Evolutionary conservation across 257 asterid genomes (phyloP), one percentile per base, ranked within the genome.

Genomic region (Solanum neorickii): DNA sequence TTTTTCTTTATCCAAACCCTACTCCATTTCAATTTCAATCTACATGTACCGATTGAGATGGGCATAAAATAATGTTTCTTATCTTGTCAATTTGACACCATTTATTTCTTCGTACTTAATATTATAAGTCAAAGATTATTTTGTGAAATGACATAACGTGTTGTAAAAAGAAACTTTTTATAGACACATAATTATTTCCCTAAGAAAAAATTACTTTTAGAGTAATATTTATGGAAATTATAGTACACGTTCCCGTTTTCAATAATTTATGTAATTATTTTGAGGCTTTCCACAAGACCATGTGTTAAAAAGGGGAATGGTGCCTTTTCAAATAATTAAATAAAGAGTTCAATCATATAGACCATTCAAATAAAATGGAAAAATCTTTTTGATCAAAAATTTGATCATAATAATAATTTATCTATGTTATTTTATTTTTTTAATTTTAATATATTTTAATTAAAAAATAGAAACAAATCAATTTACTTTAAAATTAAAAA

Each of bases 231-330:
- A 20, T 73, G 29, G 12, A 29, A 80, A 47, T 18, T 47, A 18
- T 29, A 16, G 23, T 52, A 52, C 62, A 52, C 15, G 5, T 29
- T 47, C 27, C 44, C 9, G 2, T 80, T 80, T 27, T 3, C 20
- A 49, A 29, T 29, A 47, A 46, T 44, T 78, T 46, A 25, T 25
- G 23, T 27, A 78, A 82, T 82, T 10, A 29, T 47, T 78, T 47
- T 82, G 69, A 15, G 90, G 86, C 27, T 83, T 72, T 73, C 84
- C 91, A 90, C 89, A 33, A 62, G 86, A 84, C 72, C 85, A 82
- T 49, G 52, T 74, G 85, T 52, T 52, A 52, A 52, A 52, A 52
- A 18, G n/a, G 62, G 18, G 62, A 6, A 52, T 52, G 62, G 62
- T 6, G 62, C 18, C 62, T 52, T 52, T 16, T 18, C 62, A 52